These are phyloP conservation scores for Pseudocercospora vitis DNA, from an alignment of 2,329 filamentous ascomycete species.

Conservation along the genomic window DNA sequence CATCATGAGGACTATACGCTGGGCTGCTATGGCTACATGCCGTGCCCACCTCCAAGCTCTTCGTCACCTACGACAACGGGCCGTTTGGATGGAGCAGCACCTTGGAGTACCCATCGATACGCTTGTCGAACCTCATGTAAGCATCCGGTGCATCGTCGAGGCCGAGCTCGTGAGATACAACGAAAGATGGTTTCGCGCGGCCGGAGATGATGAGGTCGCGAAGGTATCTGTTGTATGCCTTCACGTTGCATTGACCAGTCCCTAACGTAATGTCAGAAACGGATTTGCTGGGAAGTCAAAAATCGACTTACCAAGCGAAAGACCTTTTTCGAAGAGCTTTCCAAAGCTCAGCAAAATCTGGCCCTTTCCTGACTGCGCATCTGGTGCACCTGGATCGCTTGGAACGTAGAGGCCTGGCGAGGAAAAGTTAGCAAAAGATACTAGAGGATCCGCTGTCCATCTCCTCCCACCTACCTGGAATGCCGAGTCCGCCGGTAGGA, in stretches of 20 bases:
- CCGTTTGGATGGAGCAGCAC: constrained; percentile 68
- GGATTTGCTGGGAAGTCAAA: not conserved
- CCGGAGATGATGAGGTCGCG: constrained; percentile 65
- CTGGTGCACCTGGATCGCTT: constrained; percentile 62
- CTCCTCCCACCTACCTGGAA: constrained; percentile 55
- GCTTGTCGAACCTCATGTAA: constrained; percentile 47
- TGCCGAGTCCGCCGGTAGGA: constrained; percentile 61
- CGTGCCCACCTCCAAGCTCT: not conserved
- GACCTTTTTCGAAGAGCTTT: constrained; percentile 68
- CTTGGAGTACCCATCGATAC: constrained; percentile 67
- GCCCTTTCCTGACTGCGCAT: constrained; percentile 61
- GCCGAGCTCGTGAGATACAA: constrained; percentile 64
- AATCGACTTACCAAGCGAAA: constrained; percentile 54
- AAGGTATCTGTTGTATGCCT: constrained; percentile 65
- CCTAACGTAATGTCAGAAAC: constrained; percentile 2
- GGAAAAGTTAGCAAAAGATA: constrained; percentile 13
- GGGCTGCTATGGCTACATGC: not conserved
- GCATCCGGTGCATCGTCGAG: constrained; percentile 58
- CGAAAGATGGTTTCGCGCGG: constrained; percentile 65
- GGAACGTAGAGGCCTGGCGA: constrained; percentile 39
- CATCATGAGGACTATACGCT: not conserved
- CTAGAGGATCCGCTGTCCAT: too few species aligned
- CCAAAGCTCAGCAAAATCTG: constrained; percentile 65
- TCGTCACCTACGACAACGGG: constrained; percentile 29
- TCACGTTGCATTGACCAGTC: constrained; percentile 68